Evolutionary conservation across 2,329 filamentous ascomycete species (phyloP), one percentile per base, ranked within the genome.

Genomic region (Clarireedia sp.): DNA sequence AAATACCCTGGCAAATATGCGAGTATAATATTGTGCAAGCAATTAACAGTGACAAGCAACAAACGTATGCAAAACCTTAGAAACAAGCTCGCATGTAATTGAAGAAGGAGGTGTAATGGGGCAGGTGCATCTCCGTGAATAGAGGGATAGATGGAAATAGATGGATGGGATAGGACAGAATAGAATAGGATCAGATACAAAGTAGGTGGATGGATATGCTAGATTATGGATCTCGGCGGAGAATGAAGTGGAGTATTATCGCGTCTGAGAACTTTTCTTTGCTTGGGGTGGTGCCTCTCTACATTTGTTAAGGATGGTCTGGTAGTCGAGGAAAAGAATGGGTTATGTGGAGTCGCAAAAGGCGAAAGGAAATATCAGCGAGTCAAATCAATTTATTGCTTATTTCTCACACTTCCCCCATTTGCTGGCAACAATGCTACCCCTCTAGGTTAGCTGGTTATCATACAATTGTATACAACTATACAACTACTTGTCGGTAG

Each of bases 271-370:
- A 21, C 5, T 23, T 45, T 43, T 44, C 17, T 21, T 44, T 19
- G 9, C 40, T 44, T 44, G 17, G 17, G 19, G 24, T 26, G 24
- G 24, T 26, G 40, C 17, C 17, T 19, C 17, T 10, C 23, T 16
- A 16, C 36, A 49, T 54, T 54, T 29, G 36, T 49, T 38, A 26
- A 37, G 43, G 41, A 52, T 60, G 59, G 55, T 45, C 59, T 58
- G 36, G 51, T 53, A 53, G 51, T 53, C 40, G 17, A 46, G 2
- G 3, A 19, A 24, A 24, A 19, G 17, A 44, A 19, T 44, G 43
- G 26, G 17, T 10, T 26, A n/a, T 48, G 33, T 29, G 51, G 43
- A 33, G 37, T 37, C 58, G 57, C 58, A 57, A 61, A 56, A 61
- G 59, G 59, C 60, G 56, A 60, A 57, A 55, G 47, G 7, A 23